A percentile compares a stretch with the other conserved stretches of the same genome.
Evolutionary conservation across 129 eudicot genomes (phyloP).

Genomic region (Saussurea involucrata): DNA sequence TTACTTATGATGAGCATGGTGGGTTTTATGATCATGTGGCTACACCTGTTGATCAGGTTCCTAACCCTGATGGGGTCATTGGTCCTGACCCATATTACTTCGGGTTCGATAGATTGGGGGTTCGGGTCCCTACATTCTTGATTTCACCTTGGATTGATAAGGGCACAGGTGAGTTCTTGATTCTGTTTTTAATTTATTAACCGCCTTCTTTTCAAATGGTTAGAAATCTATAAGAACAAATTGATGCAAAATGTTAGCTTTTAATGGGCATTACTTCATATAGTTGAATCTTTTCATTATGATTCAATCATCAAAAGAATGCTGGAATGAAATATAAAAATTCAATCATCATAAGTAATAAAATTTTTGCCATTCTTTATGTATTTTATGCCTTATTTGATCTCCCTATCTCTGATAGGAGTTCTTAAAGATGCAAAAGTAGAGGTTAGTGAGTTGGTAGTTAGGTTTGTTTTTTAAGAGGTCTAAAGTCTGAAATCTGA

Average conservation of each 20-base stretch:
- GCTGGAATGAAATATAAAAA: background rate
- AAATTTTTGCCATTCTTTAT: too few species aligned
- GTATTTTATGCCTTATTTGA: too few species aligned
- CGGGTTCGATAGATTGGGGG: constrained; percentile 82
- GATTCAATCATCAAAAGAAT: background rate
- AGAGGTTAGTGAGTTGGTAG: background rate
- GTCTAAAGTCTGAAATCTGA: too few species aligned
- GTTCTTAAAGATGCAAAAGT: too few species aligned
- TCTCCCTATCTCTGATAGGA: too few species aligned
- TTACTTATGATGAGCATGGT: constrained; percentile 97
- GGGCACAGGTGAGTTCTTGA: constrained; percentile 59
- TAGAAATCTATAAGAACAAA: too few species aligned
- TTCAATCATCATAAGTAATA: too few species aligned
- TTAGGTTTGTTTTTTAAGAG: too few species aligned
- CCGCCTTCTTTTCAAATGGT: too few species aligned
- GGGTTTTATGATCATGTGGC: constrained; percentile 97
- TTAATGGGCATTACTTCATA: background rate
- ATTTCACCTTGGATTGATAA: constrained; percentile 92
- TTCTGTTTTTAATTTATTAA: background rate
- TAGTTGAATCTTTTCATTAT: background rate
- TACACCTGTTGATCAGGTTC: constrained; percentile 82
- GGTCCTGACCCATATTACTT: constrained; percentile 87
- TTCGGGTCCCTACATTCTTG: constrained; percentile 84
- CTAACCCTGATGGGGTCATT: constrained; percentile 90
- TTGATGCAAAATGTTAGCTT: background rate